Evolutionary conservation across 768 basidiomycete genomes (phyloP).

Genomic region (Suillus luteus): DNA sequence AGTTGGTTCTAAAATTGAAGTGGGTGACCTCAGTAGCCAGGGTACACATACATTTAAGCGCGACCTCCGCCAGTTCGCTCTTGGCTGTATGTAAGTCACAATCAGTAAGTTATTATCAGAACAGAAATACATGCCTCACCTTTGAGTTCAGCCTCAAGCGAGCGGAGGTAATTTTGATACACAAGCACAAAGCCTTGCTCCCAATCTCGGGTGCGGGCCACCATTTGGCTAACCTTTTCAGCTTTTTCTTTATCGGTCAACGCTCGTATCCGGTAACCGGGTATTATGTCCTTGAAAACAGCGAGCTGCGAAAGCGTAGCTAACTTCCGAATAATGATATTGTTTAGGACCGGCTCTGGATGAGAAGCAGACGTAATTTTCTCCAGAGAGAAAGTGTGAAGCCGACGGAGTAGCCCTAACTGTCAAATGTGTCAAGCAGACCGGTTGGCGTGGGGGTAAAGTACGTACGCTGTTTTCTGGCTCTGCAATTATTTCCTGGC

Average conservation of each 20-base stretch:
- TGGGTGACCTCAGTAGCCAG: slow-evolving; percentile 82
- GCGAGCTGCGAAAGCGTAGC: slow-evolving; percentile 89
- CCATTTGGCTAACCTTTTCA: slow-evolving; percentile 94
- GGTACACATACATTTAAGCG: slow-evolving; percentile 86
- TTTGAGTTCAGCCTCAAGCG: slow-evolving; percentile 86
- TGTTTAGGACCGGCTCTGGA: slow-evolving; percentile 73
- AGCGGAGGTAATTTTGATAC: slow-evolving; percentile 88
- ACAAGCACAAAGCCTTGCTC: slow-evolving; percentile 89
- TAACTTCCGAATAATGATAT: slow-evolving; percentile 80
- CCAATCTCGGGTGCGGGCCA: slow-evolving; percentile 87
- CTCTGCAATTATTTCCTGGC: slow-evolving; percentile 91
- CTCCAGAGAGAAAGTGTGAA: slow-evolving; percentile 86
- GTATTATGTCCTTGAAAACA: slow-evolving; percentile 95
- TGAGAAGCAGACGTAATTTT: slow-evolving; percentile 70
- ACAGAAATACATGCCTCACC: slow-evolving; percentile 36
- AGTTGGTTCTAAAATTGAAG: slow-evolving; percentile 95
- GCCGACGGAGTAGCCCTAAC: slow-evolving; percentile 85
- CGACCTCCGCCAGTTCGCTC: slow-evolving; percentile 63
- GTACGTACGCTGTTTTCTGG: slow-evolving; percentile 89
- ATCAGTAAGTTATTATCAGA: slow-evolving; percentile 9
- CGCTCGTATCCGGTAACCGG: slow-evolving; percentile 91
- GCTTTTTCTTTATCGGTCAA: slow-evolving; percentile 89
- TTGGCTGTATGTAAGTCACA: slow-evolving; percentile 46
- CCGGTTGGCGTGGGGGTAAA: not conserved
- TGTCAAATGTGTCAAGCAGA: slow-evolving; percentile 34